Percentiles rank a stretch among this genome's conserved stretches.
Evolutionary conservation across 129 eudicot genomes (phyloP).

Genomic region (Oenanthe sinensis): DNA sequence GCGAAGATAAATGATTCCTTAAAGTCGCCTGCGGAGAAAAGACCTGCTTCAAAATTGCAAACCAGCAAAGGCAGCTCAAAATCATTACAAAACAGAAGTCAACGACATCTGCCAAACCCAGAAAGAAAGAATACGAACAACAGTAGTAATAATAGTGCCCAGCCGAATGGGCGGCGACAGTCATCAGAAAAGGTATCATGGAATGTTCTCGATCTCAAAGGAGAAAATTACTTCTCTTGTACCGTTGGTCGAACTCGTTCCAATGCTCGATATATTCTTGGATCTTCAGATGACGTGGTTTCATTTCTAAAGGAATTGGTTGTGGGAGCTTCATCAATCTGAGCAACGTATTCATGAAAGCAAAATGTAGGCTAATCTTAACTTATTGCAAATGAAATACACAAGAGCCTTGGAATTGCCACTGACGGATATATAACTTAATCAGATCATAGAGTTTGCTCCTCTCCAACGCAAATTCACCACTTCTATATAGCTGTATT

Average conservation of each 20-base stretch:
- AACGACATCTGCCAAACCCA: constrained; percentile 26
- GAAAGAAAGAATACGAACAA: constrained; percentile 31
- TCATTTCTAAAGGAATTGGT: constrained; percentile 57
- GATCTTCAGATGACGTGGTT: constrained; percentile 68
- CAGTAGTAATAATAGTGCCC: not conserved
- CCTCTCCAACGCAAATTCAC: not conserved
- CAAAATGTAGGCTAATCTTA: not conserved
- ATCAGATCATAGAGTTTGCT: not conserved
- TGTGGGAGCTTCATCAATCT: constrained; percentile 26
- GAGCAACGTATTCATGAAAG: not conserved
- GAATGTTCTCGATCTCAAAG: constrained; percentile 84
- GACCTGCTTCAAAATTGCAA: constrained; percentile 4
- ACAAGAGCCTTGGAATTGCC: not conserved
- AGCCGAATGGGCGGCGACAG: constrained; percentile 22
- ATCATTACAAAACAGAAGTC: constrained; percentile 3
- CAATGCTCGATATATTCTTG: constrained; percentile 60
- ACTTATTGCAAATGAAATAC: not conserved
- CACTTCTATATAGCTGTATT: not conserved
- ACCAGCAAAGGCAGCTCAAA: constrained; percentile 1
- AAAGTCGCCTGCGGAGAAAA: not conserved
- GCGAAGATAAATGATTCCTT: not conserved
- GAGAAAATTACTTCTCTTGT: constrained; percentile 83
- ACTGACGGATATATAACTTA: not conserved
- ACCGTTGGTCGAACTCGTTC: constrained; percentile 66
- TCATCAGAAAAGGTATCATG: constrained; percentile 54